Percentiles rank a stretch among this genome's conserved stretches.
Evolutionary conservation across 1,139 yeast genomes (phyloP).

Genomic region (Magnusiomyces starmeri): DNA sequence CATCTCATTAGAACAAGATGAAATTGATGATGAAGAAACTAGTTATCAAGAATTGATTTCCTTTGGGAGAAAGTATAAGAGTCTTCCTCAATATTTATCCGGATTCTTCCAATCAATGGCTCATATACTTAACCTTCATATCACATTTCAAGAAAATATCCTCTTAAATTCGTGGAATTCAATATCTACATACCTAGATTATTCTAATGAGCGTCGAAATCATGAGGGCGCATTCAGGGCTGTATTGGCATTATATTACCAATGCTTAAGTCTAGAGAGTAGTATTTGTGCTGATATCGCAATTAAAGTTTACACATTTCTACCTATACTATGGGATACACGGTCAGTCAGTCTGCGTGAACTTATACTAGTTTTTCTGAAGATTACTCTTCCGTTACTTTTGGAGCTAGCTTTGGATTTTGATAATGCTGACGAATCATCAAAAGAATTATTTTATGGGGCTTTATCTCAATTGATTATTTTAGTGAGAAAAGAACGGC

Average conservation of each 20-base stretch:
- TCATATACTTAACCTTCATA: neutral
- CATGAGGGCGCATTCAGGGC: too few relatives aligned
- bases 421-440: neutral
- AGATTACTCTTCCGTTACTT: neutral
- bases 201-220: neutral
- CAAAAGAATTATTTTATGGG: neutral
- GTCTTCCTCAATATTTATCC: neutral
- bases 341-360: neutral
- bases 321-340: slow-evolving; percentile 1
- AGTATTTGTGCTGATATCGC: neutral
- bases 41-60: neutral
- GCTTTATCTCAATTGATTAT: neutral
- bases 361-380: neutral
- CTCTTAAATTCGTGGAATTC: neutral
- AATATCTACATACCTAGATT: neutral
- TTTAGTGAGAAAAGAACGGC: neutral
- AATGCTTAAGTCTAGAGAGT: neutral
- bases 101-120: neutral
- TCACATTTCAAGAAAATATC: neutral
- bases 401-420: neutral
- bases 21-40: neutral
- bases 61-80: neutral
- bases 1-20: neutral
- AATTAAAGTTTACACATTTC: neutral
- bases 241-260: neutral